Evolutionary conservation across 129 eudicot genomes (phyloP), one percentile per base, ranked within the genome.

Genomic region (Pulicaria dysenterica): DNA sequence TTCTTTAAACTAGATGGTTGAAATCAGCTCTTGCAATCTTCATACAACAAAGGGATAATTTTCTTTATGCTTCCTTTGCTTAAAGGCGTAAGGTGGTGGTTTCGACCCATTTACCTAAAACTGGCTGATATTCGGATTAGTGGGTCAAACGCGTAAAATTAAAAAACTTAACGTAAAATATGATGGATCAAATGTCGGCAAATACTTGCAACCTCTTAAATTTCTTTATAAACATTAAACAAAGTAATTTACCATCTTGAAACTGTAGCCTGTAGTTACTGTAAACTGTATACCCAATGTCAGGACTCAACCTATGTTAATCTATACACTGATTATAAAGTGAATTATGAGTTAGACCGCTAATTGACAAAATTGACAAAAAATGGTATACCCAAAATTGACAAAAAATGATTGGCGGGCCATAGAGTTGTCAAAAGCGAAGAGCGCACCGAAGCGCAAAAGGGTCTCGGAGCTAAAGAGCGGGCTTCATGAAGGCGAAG

Each of bases 121-220:
- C 39, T 63, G 11, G 50, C 41, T 46, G 41, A 40, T 2, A 24
- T 3, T 13, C 36, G 31, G 48, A 13, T 19, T 6, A 62, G 15
- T 3, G 7, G 69, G 38, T 62, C 36, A 42, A 4, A 61, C 5
- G 31, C 8, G 31, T 24, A 24, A 24, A 24, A 24, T 24, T 24
- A 0, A 24, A 24, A 24, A 24, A 24, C 31, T 24, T 24, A 24
- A 40, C 51, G 9, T 4, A 10, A 42, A 42, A 47, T 16, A 3
- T 8, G 8, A 14, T 8, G 31, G 31, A 24, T 0, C 31, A 24
- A 24, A 24, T 24, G 31, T 24, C 31, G 31, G 31, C 69, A 64
- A 64, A 64, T 40, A 50, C 53, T 64, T 15, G 7, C 15, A 64
- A 64, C 53, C n/a, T 17, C 39, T 6, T n/a, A 13, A 62, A 62